These are phyloP conservation scores for Tubosaeta brunneosetosa DNA, from an alignment of 768 basidiomycete species.

Conservation along the genomic window DNA sequence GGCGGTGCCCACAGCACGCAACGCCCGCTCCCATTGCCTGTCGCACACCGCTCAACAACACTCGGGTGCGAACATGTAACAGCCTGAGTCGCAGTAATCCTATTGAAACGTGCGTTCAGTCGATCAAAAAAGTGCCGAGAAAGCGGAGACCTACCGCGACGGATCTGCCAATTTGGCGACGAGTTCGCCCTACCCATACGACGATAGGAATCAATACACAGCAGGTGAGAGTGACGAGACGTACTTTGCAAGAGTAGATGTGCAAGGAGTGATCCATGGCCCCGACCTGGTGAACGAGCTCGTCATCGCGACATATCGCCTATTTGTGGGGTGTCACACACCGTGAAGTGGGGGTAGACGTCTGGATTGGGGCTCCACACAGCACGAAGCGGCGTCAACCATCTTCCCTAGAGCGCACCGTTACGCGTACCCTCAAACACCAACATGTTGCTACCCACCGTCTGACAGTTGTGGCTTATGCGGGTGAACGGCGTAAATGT, in stretches of 20 bases:
- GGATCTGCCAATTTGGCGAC: constrained; percentile 59
- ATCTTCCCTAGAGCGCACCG: constrained; percentile 55
- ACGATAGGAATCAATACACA: not conserved
- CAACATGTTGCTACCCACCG: constrained; percentile 41
- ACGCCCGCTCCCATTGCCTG: constrained; percentile 74
- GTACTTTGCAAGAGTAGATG: constrained; percentile 68
- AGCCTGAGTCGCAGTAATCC: constrained; percentile 81
- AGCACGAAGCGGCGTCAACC: constrained; percentile 74
- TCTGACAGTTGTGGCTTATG: constrained; percentile 74
- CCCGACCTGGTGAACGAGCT: constrained; percentile 46
- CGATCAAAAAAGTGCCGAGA: not conserved
- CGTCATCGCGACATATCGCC: not conserved
- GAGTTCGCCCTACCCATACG: constrained; percentile 54
- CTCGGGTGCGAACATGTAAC: constrained; percentile 85
- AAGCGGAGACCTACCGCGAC: constrained; percentile 39
- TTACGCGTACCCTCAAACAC: not conserved
- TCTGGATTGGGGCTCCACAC: constrained; percentile 78
- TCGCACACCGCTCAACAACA: constrained; percentile 67
- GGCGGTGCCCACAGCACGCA: constrained; percentile 75
- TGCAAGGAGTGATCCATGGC: constrained; percentile 77
- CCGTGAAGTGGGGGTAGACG: constrained; percentile 79
- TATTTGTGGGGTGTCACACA: constrained; percentile 30
- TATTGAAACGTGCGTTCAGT: constrained; percentile 19
- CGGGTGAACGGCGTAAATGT: constrained; percentile 59
- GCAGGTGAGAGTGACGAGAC: not conserved